Base-by-base conservation (phyloP, 2,329 filamentous ascomycete species). In the Lasiodiplodia theobromae region DNA sequence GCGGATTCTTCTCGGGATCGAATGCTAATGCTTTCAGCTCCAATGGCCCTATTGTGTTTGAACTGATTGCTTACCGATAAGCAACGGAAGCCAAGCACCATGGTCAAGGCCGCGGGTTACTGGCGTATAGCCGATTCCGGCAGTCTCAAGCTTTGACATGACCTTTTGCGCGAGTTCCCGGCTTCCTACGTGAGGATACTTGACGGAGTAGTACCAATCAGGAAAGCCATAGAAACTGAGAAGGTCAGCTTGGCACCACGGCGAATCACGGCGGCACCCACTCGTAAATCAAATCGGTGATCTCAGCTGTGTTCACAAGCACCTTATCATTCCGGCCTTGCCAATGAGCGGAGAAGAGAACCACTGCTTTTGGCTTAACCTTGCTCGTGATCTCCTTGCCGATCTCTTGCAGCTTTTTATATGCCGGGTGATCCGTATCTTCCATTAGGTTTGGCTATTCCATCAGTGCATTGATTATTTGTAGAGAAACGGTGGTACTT, bases 291-390 rank as follows among this genome's bases (percentile, higher is more conserved):
- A 93, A 75, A 68, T 89, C 86, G 3, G 86, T 88, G n/a, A 84
- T 80, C 68, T 88, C 87, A 3, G 86, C 88, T 10, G 86, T 87
- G 76, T 92, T 93, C 72, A 93, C 85, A 73, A 90, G 82, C 70
- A 93, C 86, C 3, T 81, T 83, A 72, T 85, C 81, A 49, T 79
- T 78, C 75, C 80, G 56, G 7, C 85, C 88, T 79, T 92, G 89
- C 91, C 92, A 94, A 78, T 94, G 91, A 0, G 91, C 92, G 0
- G 91, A 93, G 76, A 94, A 90, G 31, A 93, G 89, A 0, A 94
- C 88, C 18, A 94, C 85, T 2, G 91, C 92, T 70, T 87, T 89
- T 1, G 91, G 91, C 73, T 89, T 90, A 53, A 93, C 87, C 70
- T 88, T 86, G 34, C 86, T 82, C 0, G 90, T 92, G 75, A 94